Evolutionary conservation across 108 stramenopile genomes (phyloP), one percentile per base, ranked within the genome.

Genomic region (Schizochytrium sp.): DNA sequence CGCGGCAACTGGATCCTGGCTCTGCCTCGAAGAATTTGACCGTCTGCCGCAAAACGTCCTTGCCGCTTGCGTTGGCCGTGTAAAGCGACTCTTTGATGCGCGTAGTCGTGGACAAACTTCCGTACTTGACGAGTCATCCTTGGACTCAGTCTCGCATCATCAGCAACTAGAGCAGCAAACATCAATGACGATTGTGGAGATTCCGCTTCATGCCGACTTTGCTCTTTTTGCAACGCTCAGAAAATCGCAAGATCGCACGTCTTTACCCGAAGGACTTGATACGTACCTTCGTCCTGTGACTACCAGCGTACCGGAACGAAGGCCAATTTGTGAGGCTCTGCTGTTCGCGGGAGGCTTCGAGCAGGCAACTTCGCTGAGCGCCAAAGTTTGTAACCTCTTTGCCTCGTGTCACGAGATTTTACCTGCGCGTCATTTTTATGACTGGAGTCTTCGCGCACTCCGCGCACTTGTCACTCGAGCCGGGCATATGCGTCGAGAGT

Each of bases 71-170:
- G 94, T 95, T 19, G 95, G 95, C 25, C 95, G 96, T 90, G 95
- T 96, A 90, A 96, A 96, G 92, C 92, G 95, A 5, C 94, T 96
- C 4, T 96, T 95, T 58, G 96, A 96, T 72, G 96, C 95, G 43
- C 94, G 95, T 41, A 94, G 94, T 48, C 93, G 94, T 8, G 93
- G 59, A 14, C 23, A 5, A 29, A 5, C 71, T 5, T 41, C 41
- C 44, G 94, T 94, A 29, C 91, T 93, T 21, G 93, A 94, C 59
- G 94, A 95, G 53, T 34, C 34, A 34, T 34, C 34, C 34, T 34
- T 34, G 34, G 34, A 34, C 2, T 34, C 34, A 34, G 34, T 34
- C 34, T 34, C 34, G 34, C 34, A 34, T 34, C 34, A 34, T 34
- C 34, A 34, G 34, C 34, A 34, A 34, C 34, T 34, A 34, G 34